Evolutionary conservation across 2,329 filamentous ascomycete genomes (phyloP).

Genomic region (Cordyceps pruinosa): DNA sequence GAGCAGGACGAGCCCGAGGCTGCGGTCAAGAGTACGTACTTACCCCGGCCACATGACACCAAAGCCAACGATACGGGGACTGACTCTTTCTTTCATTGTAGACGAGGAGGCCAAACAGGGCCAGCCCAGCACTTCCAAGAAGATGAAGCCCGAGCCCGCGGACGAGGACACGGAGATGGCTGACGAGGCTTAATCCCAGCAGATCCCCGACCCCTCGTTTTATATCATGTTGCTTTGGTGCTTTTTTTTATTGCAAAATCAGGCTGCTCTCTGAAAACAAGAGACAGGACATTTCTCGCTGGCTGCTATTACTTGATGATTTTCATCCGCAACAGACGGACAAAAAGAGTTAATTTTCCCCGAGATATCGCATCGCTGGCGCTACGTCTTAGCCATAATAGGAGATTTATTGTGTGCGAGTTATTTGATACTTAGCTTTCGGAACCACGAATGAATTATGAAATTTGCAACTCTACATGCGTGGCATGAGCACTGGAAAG

Average conservation of each 20-base stretch:
- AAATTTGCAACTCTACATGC: not conserved
- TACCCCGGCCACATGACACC: not conserved
- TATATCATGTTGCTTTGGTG: not conserved
- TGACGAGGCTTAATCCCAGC: not conserved
- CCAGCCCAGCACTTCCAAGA: conserved; percentile 20
- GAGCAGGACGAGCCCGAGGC: not conserved
- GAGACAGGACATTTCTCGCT: not conserved
- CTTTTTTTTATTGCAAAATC: not conserved
- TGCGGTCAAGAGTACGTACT: not conserved
- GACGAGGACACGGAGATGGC: conserved; percentile 1
- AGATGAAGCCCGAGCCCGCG: conserved; percentile 24
- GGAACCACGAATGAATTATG: not conserved
- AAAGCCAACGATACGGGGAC: not conserved
- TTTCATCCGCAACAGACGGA: not conserved
- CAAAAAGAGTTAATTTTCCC: not conserved
- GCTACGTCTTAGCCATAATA: not conserved
- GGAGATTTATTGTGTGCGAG: not conserved
- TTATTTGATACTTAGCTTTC: not conserved
- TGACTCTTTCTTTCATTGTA: not conserved
- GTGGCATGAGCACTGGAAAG: not conserved
- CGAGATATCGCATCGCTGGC: not conserved
- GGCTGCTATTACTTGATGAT: not conserved
- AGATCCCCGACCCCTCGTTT: not conserved
- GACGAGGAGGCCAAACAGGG: not conserved
- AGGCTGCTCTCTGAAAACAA: not conserved